Evolutionary conservation across 1,284 basidiomycete genomes (phyloP).

Genomic region (Austroboletus sp.): DNA sequence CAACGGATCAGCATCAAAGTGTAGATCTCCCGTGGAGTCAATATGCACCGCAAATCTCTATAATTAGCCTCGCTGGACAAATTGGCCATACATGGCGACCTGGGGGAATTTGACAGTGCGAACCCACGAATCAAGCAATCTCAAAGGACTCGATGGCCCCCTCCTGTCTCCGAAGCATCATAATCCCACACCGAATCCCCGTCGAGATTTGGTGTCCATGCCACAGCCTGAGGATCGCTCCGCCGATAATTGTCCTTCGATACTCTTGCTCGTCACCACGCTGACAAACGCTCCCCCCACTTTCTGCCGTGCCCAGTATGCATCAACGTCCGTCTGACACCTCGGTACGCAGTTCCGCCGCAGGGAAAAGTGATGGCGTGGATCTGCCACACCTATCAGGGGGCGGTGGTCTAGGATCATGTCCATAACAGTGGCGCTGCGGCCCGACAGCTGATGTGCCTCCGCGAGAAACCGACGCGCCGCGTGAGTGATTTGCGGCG

Average conservation of each 20-base stretch:
- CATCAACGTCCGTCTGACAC: constrained; percentile 27
- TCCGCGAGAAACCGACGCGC: constrained; percentile 24
- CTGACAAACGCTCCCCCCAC: constrained; percentile 17
- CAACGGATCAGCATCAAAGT: constrained; percentile 27
- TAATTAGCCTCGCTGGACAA: constrained; percentile 19
- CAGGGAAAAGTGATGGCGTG: constrained; percentile 6
- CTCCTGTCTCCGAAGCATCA: constrained; percentile 23
- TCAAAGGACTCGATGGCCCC: constrained; percentile 12
- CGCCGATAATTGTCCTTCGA: constrained; percentile 35
- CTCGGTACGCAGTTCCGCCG: constrained; percentile 28
- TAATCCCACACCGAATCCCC: constrained; percentile 23
- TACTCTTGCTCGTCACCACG: constrained; percentile 16
- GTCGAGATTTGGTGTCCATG: constrained; percentile 34
- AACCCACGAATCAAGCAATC: constrained; percentile 17
- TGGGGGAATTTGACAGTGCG: constrained; percentile 17
- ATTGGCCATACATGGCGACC: constrained; percentile 24
- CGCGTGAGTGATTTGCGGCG: neutral
- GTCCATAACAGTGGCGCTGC: constrained; percentile 35
- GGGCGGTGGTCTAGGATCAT: constrained; percentile 34
- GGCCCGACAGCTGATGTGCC: constrained; percentile 25
- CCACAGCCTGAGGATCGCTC: constrained; percentile 44
- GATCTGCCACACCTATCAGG: constrained; percentile 7
- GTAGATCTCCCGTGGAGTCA: constrained; percentile 24
- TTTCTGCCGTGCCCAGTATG: constrained; percentile 37
- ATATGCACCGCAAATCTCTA: constrained; percentile 16